Evolutionary conservation across 306 rosid genomes (phyloP).

Genomic region (Astragalus membranaceus): DNA sequence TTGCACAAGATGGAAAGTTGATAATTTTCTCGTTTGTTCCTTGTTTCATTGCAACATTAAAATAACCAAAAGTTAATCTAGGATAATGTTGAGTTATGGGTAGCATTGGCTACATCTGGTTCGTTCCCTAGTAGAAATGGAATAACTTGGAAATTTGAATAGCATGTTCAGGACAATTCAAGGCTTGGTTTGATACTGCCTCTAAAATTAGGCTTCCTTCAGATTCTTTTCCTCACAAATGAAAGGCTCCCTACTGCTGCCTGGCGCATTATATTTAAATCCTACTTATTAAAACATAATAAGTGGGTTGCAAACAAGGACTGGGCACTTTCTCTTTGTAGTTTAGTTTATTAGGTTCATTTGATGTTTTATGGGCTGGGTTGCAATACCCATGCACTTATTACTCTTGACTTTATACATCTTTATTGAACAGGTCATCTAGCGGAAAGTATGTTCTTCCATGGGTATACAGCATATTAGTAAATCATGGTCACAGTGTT

Average conservation of each 20-base stretch:
- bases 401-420: slow-evolving; percentile 10
- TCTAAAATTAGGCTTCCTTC: not conserved
- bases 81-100: slow-evolving; percentile 4
- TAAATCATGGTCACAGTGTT: slow-evolving; percentile 52
- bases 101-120: not conserved
- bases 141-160: not conserved
- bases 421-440: slow-evolving; percentile 49
- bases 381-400: not conserved
- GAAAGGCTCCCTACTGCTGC: not conserved
- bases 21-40: slow-evolving; percentile 2
- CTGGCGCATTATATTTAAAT: not conserved
- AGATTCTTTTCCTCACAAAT: not conserved
- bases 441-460: slow-evolving; percentile 64
- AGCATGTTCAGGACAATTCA: not conserved
- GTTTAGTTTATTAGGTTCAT: not conserved
- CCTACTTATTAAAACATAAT: too few relatives aligned
- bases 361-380: not conserved
- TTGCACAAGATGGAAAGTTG: slow-evolving; percentile 5
- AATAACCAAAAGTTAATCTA: not conserved
- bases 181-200: not conserved
- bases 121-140: not conserved
- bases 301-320: not conserved
- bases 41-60: not conserved
- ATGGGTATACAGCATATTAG: slow-evolving; percentile 75
- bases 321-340: not conserved